Base-by-base conservation (phyloP, 2,329 filamentous ascomycete species). In the Metarhizium anisopliae region DNA sequence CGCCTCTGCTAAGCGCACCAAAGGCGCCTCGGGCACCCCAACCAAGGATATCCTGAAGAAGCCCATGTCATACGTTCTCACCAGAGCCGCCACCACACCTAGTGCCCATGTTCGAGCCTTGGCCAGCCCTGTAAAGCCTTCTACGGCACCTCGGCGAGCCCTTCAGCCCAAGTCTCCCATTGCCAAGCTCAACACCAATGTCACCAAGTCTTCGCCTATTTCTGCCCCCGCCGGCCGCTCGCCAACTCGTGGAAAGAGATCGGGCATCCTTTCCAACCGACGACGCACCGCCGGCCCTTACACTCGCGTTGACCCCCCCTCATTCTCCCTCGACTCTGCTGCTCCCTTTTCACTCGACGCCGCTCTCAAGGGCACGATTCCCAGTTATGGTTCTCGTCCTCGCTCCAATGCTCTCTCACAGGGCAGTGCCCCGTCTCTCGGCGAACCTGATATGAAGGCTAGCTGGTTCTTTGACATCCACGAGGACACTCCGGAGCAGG, bases 391-490 rank as follows among this genome's bases (percentile, higher is more conserved):
- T 3, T 73, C 77, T 50, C 79, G 75, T 56, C 61, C 67, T 14
- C 67, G 45, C 60, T 67, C 54, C 66, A 64, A 60, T 63, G 64
- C 55, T 52, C 65, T 56, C 63, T 68, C 68, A 57, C 67, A 61
- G 56, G 61, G 60, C 56, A 66, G 55, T 51, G 61, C 58, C 32
- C 52, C 57, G 16, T 58, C 55, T 57, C 66, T 80, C 40, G 60
- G 71, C 47, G 74, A 76, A 58, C 66, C 76, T 25, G 76, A 80
- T 54, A 69, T 79, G 63, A 82, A 87, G 66, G 78, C 83, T 38
- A 79, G 79, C 56, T 96, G 91, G 92, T 87, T 87, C 75, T 97
- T 99, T 67, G 88, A 93, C 57, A 97, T 99, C 65, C 86, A 96
- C 68, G 90, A 96, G 68, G 93, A 99, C 70, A 90, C 89, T 0